Evolutionary conservation across 2,329 filamentous ascomycete species (phyloP).

Genomic region (Cercospora sp.): DNA sequence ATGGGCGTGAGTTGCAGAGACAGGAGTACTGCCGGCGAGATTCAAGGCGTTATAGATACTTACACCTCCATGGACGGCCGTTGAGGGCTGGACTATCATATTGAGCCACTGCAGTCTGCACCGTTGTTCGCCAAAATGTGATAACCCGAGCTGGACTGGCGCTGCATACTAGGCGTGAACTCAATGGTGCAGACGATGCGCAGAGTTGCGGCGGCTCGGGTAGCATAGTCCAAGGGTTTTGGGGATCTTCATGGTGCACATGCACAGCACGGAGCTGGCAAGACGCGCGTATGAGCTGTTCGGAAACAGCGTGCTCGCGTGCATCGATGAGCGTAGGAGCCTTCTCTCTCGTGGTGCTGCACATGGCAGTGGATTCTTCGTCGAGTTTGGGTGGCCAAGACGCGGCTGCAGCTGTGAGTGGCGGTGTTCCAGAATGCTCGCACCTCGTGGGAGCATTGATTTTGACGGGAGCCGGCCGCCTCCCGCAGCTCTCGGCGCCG

Average conservation of each 20-base stretch:
- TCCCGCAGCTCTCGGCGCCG: neutral
- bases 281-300: neutral
- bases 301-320: neutral
- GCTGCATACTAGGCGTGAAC: neutral
- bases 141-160: conserved; percentile 1
- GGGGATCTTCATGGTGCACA: neutral
- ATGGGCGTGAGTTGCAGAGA: neutral
- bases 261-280: neutral
- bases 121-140: neutral
- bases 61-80: neutral
- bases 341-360: neutral
- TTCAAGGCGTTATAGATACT: neutral
- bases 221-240: neutral
- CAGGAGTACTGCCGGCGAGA: neutral
- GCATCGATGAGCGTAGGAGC: neutral
- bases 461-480: neutral
- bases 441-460: neutral
- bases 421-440: neutral
- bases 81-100: conserved; percentile 7
- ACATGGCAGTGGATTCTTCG: neutral
- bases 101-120: neutral
- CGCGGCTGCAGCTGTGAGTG: neutral
- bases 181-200: neutral
- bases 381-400: neutral
- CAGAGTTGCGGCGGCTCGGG: neutral